Base-by-base conservation (phyloP, 176 grass and related monocot species). In the Juncus inflexus region DNA sequence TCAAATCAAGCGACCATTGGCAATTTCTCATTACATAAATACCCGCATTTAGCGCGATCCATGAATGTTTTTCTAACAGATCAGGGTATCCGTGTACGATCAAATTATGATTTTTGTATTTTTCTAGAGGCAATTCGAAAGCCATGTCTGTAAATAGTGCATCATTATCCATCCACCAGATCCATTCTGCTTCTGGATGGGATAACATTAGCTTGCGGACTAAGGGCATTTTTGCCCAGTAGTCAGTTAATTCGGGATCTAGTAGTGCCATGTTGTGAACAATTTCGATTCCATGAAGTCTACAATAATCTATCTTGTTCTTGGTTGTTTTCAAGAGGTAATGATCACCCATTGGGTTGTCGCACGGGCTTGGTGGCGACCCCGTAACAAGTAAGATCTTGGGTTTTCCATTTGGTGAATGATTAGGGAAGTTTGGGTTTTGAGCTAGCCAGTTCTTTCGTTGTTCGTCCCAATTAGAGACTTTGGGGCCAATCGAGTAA, bases 291-390 rank as follows among this genome's bases (percentile, higher is more conserved):
- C 84, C 89, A 72, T 87, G 84, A 35, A 92, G 15, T 12, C 89
- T 74, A 75, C 81, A 84, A 81, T 92, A 92, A 71, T 92, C 89
- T 3, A 84, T 62, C 84, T 79, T 92, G 66, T 92, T 92, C 66
- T 92, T 92, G 15, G 81, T 84, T 2, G 81, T 72, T 65, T 73
- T 62, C 16, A 92, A 79, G 1, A 87, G 74, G 84, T 77, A 77
- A 13, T 84, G 40, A 47, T 28, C 19, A 28, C 19, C 19, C 19
- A 28, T 28, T 28, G 19, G 19, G 19, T 28, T 28, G 19, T 28
- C 66, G 70, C 84, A 92, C 0, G 89, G 89, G 62, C 69, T 77
- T 12, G 84, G 78, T 6, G 78, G 60, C 35, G 89, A 84, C 7
- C 75, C 71, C 1, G 84, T 87, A 15, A 87, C 84, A 5, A 92